Base-by-base conservation (phyloP, 768 basidiomycete species). In the Amylocystis lapponica region DNA sequence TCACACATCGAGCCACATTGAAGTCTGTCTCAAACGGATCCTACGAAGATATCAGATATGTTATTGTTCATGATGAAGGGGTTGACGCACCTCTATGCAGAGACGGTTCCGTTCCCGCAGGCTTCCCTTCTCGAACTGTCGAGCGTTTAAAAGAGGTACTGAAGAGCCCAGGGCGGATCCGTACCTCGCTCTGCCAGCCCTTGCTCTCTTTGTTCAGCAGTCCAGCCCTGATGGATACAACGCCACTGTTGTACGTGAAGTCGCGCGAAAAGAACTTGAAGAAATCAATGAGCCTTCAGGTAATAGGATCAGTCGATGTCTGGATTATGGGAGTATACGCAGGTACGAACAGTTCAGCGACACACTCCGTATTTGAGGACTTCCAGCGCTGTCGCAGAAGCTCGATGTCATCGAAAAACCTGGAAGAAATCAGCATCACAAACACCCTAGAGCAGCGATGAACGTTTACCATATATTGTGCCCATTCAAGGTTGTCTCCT, bases 371-470 rank as follows among this genome's bases (percentile, higher is more conserved):
- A 63, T 97, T 97, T 51, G 86, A 79, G n/a, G 90, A 94, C 58
- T 83, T 83, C 92, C 94, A 99, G 55, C 86, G 82, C 61, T 88
- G 83, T 54, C 91, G 76, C 44, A 99, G 70, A 27, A 91, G 75
- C 57, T 96, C 92, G 58, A 94, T 84, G 64, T 99, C 95, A 68
- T 98, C 95, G 60, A 97, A 99, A 70, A 99, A 98, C 79, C 86
- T 88, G 42, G 23, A 22, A 31, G 8, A 25, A 17, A 25, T 51
- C n/a, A n/a, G n/a, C n/a, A n/a, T n/a, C n/a, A n/a, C n/a, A n/a
- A n/a, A n/a, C n/a, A n/a, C n/a, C n/a, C n/a, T n/a, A n/a, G n/a
- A n/a, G n/a, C n/a, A n/a, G n/a, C n/a, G n/a, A n/a, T n/a, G n/a
- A n/a, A 34, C 11, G 29, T 8, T 43, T 40, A 81, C 88, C 91